Base-by-base conservation (phyloP, 2,329 filamentous ascomycete genomes). In the Diaporthe humulicola region DNA sequence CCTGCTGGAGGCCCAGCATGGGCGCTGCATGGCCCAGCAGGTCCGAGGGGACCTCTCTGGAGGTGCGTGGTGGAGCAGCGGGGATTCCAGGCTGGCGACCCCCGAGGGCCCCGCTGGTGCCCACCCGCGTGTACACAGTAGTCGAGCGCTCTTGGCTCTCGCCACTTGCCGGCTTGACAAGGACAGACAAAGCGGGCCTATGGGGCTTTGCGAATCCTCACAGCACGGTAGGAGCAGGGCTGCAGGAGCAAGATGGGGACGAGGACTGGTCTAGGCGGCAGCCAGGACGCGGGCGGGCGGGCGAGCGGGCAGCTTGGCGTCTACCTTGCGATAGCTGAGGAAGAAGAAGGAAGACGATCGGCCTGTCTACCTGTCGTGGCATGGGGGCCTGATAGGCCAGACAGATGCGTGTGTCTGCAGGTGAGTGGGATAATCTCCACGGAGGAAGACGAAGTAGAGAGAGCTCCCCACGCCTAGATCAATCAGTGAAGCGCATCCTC, bases 1-100 rank as follows among this genome's bases (percentile, higher is more conserved):
- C 22, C 45, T 67, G 61, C 61, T 52, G 30, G 45, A 38, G 64
- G 48, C 48, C 64, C 64, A 69, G 64, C 45, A 54, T 25, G n/a
- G n/a, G n/a, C n/a, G n/a, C n/a, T n/a, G 64, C 17, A 10, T 50
- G 45, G 42, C 33, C 56, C 28, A 50, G 42, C 61, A 67, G 61
- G 61, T 67, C 61, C 45, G 61, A 50, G 30, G 42, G 61, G n/a
- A 12, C 48, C 64, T 69, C 33, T 69, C 57, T 33, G 42, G 36
- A 25, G n/a, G 48, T 28, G 58, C 28, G 28, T 58, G 48, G 70
- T 72, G 70, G 70, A 64, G 57, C 48, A 38, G 48, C 70, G 70
- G 70, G 67, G 57, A 72, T 38, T 52, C 70, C 45, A 72, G 57
- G 36, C 48, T 54, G 60, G 42, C 57, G 64, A 69, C 60, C 70